Conservation (phyloP, 352 stramenopile species). For the Pythium scleroteichum region DNA sequence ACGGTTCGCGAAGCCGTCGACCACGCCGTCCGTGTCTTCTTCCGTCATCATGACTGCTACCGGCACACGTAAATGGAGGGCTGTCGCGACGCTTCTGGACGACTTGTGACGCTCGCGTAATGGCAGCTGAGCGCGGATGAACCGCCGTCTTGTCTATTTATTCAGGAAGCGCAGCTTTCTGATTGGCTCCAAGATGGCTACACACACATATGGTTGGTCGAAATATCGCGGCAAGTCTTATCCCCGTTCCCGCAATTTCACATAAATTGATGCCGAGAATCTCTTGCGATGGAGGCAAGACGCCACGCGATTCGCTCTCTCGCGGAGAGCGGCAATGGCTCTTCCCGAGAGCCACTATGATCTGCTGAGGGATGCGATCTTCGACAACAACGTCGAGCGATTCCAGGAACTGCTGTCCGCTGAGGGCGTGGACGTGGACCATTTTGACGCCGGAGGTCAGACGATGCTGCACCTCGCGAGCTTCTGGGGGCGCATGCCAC, state of each 20-base stretch:
- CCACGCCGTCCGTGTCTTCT: slow-evolving; percentile 39
- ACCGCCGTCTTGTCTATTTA: no score
- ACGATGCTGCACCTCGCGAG: slow-evolving; percentile 73
- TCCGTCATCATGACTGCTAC: slow-evolving; percentile 31
- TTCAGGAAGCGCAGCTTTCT: not conserved
- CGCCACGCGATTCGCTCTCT: no score
- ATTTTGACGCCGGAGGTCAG: slow-evolving; percentile 72
- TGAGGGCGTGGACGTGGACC: slow-evolving; percentile 55
- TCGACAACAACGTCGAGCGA: slow-evolving; percentile 56
- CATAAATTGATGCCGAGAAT: no score
- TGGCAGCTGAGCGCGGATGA: no score
- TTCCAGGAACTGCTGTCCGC: slow-evolving; percentile 43
- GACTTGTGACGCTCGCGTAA: no score
- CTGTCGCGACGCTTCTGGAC: no score
- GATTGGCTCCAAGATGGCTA: slow-evolving; percentile 8
- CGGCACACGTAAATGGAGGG: no score
- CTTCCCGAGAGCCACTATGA: slow-evolving; percentile 56
- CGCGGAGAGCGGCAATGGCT: slow-evolving; percentile 1
- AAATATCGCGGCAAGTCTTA: not conserved
- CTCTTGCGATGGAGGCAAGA: no score
- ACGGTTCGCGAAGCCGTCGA: slow-evolving; percentile 67
- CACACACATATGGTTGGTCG: not conserved
- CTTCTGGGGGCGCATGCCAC: slow-evolving; percentile 70
- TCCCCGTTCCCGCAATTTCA: no score
- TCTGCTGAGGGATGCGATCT: slow-evolving; percentile 69